A percentile compares a stretch with the other conserved stretches of the same genome.
phyloP scores from a whole-genome alignment of 2,329 filamentous ascomycete genomes.

The Trichoderma atrobrunneum region DNA sequence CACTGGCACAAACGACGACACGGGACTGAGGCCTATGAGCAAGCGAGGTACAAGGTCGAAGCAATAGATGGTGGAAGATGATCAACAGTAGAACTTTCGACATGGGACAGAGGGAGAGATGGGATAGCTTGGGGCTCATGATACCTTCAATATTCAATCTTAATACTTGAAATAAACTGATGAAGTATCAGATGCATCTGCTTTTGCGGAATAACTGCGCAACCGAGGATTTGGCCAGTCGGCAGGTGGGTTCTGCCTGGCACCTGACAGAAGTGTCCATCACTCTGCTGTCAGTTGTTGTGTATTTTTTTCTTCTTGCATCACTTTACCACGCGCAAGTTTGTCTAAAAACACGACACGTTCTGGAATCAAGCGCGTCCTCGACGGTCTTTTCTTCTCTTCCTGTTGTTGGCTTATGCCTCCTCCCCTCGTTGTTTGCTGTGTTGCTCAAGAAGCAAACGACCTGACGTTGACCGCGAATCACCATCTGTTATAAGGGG shows the following conservation, averaged over 20 bases:
- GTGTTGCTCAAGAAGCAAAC: neutral
- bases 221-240: neutral
- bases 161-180: neutral
- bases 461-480: neutral
- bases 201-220: constrained; percentile 6
- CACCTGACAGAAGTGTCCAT: neutral
- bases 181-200: neutral
- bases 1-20: neutral
- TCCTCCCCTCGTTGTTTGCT: neutral
- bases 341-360: neutral
- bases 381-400: neutral
- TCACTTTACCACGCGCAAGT: neutral
- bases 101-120: neutral
- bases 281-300: neutral
- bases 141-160: neutral
- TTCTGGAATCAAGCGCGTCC: constrained; percentile 4
- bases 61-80: neutral
- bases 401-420: neutral
- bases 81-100: neutral
- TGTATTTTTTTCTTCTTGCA: neutral
- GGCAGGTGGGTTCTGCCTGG: neutral
- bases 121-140: neutral
- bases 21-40: neutral
- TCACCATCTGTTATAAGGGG: neutral
- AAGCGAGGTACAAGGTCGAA: neutral